Base-by-base conservation (phyloP, 352 stramenopile species). In the Phytophthora syringae region DNA sequence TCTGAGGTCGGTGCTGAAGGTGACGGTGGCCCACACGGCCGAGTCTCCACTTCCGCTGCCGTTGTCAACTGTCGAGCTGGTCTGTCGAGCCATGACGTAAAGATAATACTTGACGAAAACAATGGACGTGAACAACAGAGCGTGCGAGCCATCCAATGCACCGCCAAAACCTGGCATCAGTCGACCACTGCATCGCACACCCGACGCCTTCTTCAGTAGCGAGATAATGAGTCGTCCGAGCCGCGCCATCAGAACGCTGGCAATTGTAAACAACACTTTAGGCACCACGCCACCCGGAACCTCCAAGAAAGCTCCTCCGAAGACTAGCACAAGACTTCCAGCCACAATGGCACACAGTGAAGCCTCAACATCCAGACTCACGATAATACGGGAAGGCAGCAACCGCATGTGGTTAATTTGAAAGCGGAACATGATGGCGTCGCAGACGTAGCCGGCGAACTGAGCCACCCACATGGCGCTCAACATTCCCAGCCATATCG, bases 141-240 rank as follows among this genome's bases (percentile, higher is more conserved):
- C 91, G 62, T 98, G 90, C 2, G 97, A 82, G 9, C 90, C 82
- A 59, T 98, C 95, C 57, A 98, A 72, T 15, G 97, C 84, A 10
- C 95, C 95, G 24, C 95, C 95, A 68, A 98, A 96, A 68, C 97
- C 95, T 5, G 95, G 95, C 55, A 98, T 89, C 15, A 98, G 64
- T 51, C 93, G 80, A 13, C 93, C 92, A 68, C 93, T 96, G 68
- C 97, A 95, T 55, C 97, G 97, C 53, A 98, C 72, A 6, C 88
- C 92, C 0, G 92, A 88, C 64, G 97, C 90, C 30, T 95, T 83
- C 75, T 98, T 98, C 10, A 98, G 62, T 67, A 98, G 94, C 12
- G 84, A 94, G 12, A 94, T 78, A 20, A 97, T 93, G n/a, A 98
- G 67, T 49, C 97, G 90, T 2, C 94, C 94, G 45, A 98, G 86